These are phyloP conservation scores for Drechslera avenae DNA, from an alignment of 2,329 filamentous ascomycete species.

Conservation along the genomic window DNA sequence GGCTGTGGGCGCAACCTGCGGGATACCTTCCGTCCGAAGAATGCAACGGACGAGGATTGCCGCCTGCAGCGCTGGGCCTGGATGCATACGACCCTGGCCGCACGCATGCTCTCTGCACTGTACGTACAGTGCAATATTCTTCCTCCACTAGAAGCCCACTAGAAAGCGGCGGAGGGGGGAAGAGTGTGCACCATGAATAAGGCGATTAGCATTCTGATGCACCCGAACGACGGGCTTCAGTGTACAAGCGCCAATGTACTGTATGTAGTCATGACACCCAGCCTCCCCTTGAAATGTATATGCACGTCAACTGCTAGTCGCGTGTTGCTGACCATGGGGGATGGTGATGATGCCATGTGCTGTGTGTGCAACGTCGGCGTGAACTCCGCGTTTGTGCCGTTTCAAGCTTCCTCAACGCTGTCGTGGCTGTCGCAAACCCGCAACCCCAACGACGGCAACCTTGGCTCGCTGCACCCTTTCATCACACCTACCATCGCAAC, in stretches of 20 bases:
- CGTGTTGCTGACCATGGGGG: background rate
- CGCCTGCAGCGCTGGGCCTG: constrained; percentile 20
- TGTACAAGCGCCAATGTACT: too few relatives aligned
- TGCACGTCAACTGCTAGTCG: constrained; percentile 8
- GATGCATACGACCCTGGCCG: constrained; percentile 16
- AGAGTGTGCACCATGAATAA: constrained; percentile 16
- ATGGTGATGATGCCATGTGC: background rate
- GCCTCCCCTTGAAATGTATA: background rate
- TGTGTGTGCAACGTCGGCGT: constrained; percentile 12
- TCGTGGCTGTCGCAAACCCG: too few relatives aligned
- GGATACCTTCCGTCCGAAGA: constrained; percentile 37
- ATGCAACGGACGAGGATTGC: constrained; percentile 21
- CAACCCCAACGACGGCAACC: too few relatives aligned
- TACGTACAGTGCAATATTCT: constrained; percentile 1
- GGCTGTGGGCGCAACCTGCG: constrained; percentile 22
- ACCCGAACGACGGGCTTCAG: too few relatives aligned
- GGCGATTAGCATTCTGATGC: constrained; percentile 4
- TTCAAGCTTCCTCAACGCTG: constrained; percentile 7
- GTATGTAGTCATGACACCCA: too few relatives aligned
- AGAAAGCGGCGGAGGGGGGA: constrained; percentile 31
- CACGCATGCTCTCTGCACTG: constrained; percentile 1
- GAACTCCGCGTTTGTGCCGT: constrained; percentile 17
- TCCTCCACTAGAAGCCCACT: constrained; percentile 32
- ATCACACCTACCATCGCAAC: too few relatives aligned
- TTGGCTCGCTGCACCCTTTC: background rate